Evolutionary conservation across 352 stramenopile species (phyloP), one percentile per base, ranked within the genome.

Genomic region (Phytophthora podocarpi): DNA sequence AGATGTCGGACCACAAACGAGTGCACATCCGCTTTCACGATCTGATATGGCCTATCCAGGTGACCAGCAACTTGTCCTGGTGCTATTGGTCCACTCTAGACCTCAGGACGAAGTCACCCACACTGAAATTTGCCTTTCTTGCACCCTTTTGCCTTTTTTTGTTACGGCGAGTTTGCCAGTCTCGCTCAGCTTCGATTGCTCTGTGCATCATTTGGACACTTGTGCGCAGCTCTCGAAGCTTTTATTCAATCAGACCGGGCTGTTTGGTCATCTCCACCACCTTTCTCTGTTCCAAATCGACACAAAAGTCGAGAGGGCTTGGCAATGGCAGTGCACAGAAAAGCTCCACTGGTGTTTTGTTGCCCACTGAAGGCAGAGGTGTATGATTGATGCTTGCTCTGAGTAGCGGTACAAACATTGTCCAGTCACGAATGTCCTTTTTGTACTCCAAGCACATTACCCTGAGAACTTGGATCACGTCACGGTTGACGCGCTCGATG

Each of bases 381-480:
- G 57, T 68, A 20, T 80, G 71, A 26, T 80, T 80, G 6, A 77
- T 31, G n/a, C 24, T 75, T 10, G 55, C 34, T 46, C 67, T 50
- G 0, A 70, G 30, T 2, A 76, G 4, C 0, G 62, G 59, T 0
- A 74, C 26, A 2, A 74, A 27, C 13, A 43, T 55, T 8, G 16
- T 39, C 64, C 59, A 74, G 5, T 72, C 46, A 2, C 34, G 18
- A 1, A 45, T 64, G 23, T 65, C 16, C 2, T 64, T 11, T 7
- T 59, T 47, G 16, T 49, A 62, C 37, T 77, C 64, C 0, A 66
- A 35, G 2, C 46, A 37, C 27, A 75, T 18, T 0, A 52, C 59
- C 2, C 65, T 31, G 2, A 74, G 15, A n/a, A 76, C 68, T 49
- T 78, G 56, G 0, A 76, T n/a, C 4, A 71, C 34, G 37, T 78